These are phyloP conservation scores for Suillus placidus DNA, from an alignment of 768 basidiomycete species.

Conservation along the genomic window DNA sequence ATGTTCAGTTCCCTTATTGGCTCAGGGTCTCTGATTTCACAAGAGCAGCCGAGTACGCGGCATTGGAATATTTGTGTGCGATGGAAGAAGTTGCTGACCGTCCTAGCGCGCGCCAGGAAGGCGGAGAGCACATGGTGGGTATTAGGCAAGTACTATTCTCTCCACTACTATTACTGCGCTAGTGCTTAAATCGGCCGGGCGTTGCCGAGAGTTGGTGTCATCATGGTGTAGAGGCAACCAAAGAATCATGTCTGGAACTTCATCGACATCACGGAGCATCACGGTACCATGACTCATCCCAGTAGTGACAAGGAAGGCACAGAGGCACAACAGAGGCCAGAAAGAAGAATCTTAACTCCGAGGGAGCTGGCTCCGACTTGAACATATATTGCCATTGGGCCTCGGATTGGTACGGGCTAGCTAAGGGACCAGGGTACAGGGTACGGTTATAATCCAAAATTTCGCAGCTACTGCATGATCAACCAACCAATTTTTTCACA, in stretches of 20 bases:
- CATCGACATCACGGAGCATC: no score
- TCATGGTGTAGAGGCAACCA: no score
- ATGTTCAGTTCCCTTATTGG: conserved; percentile 72
- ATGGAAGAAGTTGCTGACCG: conserved; percentile 77
- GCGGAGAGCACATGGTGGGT: conserved; percentile 48
- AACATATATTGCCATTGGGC: neutral
- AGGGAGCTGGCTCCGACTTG: neutral
- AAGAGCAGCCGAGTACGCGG: conserved; percentile 79
- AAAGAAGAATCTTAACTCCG: no score
- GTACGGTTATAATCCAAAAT: neutral
- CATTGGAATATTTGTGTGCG: conserved; percentile 82
- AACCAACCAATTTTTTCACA: neutral
- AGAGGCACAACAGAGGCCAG: no score
- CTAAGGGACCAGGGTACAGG: neutral
- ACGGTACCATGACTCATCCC: no score
- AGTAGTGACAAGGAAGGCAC: neutral
- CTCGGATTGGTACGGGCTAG: no score
- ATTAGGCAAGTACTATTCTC: neutral
- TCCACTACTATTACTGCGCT: neutral
- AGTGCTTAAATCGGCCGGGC: neutral
- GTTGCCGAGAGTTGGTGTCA: neutral
- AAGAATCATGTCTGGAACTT: no score
- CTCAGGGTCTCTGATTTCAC: conserved; percentile 75
- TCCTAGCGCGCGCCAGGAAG: conserved; percentile 51
- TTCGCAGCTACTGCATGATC: neutral